These are phyloP conservation scores for Cladorrhinum sp. DNA, from an alignment of 2,329 filamentous ascomycete species.

Conservation along the genomic window DNA sequence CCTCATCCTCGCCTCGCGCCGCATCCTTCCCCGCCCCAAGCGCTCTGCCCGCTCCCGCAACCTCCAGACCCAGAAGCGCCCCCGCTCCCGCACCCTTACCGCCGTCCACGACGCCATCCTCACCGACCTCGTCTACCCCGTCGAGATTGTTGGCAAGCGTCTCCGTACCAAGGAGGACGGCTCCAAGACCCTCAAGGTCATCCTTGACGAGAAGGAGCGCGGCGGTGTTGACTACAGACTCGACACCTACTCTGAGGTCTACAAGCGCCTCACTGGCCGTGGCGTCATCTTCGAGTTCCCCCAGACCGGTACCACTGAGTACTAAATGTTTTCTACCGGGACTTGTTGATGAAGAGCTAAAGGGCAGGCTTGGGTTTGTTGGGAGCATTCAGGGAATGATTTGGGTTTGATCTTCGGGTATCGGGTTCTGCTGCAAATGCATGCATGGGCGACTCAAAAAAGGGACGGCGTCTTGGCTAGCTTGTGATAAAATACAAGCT, in stretches of 20 bases:
- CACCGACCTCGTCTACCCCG: constrained; percentile 95
- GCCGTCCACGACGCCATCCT: constrained; percentile 99
- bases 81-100: constrained; percentile 94
- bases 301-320: constrained; percentile 73
- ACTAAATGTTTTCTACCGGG: constrained; percentile 51
- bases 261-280: constrained; percentile 96
- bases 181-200: constrained; percentile 97
- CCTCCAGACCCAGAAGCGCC: constrained; percentile 97
- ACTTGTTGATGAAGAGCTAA: constrained; percentile 16
- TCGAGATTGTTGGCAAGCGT: constrained; percentile 99
- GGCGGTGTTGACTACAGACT: constrained; percentile 99
- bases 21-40: constrained; percentile 98
- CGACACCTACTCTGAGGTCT: constrained; percentile 99
- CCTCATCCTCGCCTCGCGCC: constrained; percentile 96
- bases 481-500: constrained; percentile 30
- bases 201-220: constrained; percentile 99
- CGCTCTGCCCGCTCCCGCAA: constrained; percentile 95
- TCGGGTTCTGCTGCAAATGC: constrained; percentile 26
- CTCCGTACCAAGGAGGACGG: constrained; percentile 98
- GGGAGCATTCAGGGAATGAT: constrained; percentile 25
- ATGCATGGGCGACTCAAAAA: constrained; percentile 29
- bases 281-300: constrained; percentile 98
- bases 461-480: constrained; percentile 34
- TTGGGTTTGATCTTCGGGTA: constrained; percentile 29
- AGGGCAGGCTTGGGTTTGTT: constrained; percentile 13